A percentile compares a stretch with the other conserved stretches of the same genome.
Evolutionary conservation across 768 basidiomycete species (phyloP).

Genomic region (Pulveroboletus sp.): DNA sequence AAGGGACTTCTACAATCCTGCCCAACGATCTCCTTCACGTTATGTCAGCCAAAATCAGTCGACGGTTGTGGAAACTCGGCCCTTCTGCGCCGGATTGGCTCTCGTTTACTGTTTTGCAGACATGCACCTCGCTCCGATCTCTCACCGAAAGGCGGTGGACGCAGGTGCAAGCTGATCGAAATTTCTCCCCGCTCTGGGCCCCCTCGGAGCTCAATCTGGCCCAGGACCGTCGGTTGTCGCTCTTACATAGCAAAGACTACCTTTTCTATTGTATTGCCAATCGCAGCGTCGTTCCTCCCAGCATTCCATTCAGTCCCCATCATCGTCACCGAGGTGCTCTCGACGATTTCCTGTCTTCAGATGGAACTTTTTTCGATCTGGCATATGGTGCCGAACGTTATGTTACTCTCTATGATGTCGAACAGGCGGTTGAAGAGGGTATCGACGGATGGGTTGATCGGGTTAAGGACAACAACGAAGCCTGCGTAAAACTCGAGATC

Average conservation of each 20-base stretch:
- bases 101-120: no score
- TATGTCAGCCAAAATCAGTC: no score
- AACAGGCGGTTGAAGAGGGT: conserved; percentile 27
- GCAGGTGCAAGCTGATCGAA: conserved; percentile 24
- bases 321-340: conserved; percentile 8
- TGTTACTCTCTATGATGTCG: conserved; percentile 36
- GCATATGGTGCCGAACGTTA: conserved; percentile 6
- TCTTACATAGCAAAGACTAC: conserved; percentile 29
- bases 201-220: conserved; percentile 27
- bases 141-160: conserved; percentile 36
- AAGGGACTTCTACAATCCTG: conserved; percentile 11
- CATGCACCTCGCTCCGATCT: conserved; percentile 21
- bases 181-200: conserved; percentile 25
- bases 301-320: background rate
- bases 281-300: conserved; percentile 3
- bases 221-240: conserved; percentile 33
- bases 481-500: conserved; percentile 26
- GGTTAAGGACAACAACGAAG: conserved; percentile 14
- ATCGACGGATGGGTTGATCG: conserved; percentile 34
- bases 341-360: conserved; percentile 12
- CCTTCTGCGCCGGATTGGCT: no score
- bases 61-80: no score
- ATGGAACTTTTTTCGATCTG: conserved; percentile 11
- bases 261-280: conserved; percentile 20
- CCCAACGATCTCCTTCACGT: conserved; percentile 27